phyloP scores from a whole-genome alignment of 2,329 filamentous ascomycete genomes.

The Verticillium klebahnii region DNA sequence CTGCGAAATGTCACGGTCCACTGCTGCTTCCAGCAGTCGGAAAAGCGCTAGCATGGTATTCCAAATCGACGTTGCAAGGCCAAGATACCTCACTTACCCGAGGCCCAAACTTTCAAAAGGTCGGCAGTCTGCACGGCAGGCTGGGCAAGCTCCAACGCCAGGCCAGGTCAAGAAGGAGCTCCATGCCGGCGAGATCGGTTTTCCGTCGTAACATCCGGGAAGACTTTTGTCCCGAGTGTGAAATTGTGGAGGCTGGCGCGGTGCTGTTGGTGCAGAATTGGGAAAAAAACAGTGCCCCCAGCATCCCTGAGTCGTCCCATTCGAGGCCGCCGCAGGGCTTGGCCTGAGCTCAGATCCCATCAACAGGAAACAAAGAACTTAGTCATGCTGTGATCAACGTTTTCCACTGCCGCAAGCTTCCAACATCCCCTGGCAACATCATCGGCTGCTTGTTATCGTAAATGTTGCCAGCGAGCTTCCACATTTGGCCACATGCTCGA shows the following conservation, averaged over 20 bases:
- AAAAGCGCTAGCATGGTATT: not conserved
- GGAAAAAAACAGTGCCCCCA: not conserved
- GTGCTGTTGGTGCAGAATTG: not conserved
- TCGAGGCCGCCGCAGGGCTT: not conserved
- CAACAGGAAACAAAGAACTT: not conserved
- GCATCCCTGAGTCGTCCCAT: not conserved
- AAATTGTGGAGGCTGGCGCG: not conserved
- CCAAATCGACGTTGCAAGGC: not conserved
- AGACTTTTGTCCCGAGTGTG: not conserved
- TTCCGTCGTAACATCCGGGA: not conserved
- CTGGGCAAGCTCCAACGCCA: not conserved
- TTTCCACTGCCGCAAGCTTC: not conserved
- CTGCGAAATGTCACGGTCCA: not conserved
- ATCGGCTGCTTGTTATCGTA: not conserved
- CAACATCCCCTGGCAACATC: not conserved
- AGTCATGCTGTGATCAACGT: not conserved
- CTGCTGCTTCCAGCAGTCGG: not conserved
- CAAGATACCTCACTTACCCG: not conserved
- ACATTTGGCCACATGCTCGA: not conserved
- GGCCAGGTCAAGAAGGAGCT: not conserved
- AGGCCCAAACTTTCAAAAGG: not conserved
- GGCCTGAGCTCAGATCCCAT: not conserved
- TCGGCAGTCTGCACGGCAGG: not conserved
- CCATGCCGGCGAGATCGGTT: not conserved
- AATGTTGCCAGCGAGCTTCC: not conserved